Evolutionary conservation across 2,329 filamentous ascomycete genomes (phyloP).

Genomic region (Neoscytalidium dimidiatum): DNA sequence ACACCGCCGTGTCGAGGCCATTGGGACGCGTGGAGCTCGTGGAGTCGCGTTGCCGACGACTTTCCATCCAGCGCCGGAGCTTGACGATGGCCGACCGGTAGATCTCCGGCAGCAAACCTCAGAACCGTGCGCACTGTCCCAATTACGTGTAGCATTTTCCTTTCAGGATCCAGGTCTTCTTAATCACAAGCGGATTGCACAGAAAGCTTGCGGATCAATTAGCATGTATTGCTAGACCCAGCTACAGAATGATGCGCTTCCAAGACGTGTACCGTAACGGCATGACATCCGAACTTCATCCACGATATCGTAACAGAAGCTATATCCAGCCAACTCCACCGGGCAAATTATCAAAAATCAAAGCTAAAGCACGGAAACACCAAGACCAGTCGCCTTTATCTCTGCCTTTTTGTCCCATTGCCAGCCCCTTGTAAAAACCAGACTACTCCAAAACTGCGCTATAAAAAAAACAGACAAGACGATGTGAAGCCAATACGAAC

Average conservation of each 20-base stretch:
- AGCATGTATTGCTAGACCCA: not conserved
- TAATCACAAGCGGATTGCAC: not conserved
- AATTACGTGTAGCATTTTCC: not conserved
- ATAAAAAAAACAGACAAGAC: not conserved
- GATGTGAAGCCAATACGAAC: not conserved
- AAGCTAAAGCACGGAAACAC: constrained; percentile 1
- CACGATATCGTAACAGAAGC: not conserved
- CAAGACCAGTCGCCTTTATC: not conserved
- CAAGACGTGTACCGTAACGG: not conserved
- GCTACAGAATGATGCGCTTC: not conserved
- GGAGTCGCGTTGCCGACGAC: constrained; percentile 10
- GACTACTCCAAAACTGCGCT: not conserved
- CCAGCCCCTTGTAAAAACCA: not conserved
- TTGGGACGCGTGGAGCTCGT: constrained; percentile 23
- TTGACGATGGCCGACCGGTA: constrained; percentile 7
- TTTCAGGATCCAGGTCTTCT: not conserved
- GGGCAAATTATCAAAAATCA: not conserved
- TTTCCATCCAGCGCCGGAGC: constrained; percentile 13
- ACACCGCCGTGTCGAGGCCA: constrained; percentile 38
- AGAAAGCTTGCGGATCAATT: not conserved
- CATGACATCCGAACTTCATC: not conserved
- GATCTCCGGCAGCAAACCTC: not conserved
- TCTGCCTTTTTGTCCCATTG: constrained; percentile 3
- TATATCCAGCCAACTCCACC: not conserved
- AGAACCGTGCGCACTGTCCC: not conserved